A percentile compares a stretch with the other conserved stretches of the same genome.
These are phyloP conservation scores for Sclerotinia glacialis DNA, from an alignment of 2,329 filamentous ascomycete genomes.

Conservation along the genomic window DNA sequence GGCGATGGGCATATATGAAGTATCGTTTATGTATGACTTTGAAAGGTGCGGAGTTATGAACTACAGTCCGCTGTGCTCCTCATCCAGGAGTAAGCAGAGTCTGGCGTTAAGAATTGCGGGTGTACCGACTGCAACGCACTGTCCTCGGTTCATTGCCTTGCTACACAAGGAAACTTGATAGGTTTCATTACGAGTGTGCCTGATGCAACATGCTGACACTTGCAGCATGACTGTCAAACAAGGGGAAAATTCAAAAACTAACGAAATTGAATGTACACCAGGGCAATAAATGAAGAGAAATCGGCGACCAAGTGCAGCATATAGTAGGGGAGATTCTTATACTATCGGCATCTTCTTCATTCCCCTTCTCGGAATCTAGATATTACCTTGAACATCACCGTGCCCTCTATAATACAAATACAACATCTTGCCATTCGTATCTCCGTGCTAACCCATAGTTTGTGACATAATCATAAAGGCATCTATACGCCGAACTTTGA, in stretches of 20 bases:
- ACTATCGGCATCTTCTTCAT: neutral
- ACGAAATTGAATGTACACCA: neutral
- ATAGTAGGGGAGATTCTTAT: neutral
- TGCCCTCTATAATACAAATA: constrained; percentile 19
- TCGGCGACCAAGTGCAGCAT: neutral
- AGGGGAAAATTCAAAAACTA: neutral
- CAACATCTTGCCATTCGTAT: neutral
- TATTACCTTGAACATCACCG: neutral
- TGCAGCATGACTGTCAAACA: neutral
- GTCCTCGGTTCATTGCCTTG: neutral
- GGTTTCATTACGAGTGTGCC: neutral
- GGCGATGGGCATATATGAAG: no score
- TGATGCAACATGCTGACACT: neutral
- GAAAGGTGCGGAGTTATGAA: no score
- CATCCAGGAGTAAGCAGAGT: neutral
- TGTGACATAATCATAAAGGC: neutral
- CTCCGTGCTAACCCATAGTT: neutral
- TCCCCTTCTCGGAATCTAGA: neutral
- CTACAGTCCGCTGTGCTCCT: neutral
- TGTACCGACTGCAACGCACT: neutral
- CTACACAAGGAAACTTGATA: neutral
- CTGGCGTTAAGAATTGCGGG: neutral
- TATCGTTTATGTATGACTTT: neutral
- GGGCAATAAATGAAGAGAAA: neutral
- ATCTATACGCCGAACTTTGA: constrained; percentile 37